phyloP scores from a whole-genome alignment of 768 basidiomycete species.

The Rhizopogon vinicolor region DNA sequence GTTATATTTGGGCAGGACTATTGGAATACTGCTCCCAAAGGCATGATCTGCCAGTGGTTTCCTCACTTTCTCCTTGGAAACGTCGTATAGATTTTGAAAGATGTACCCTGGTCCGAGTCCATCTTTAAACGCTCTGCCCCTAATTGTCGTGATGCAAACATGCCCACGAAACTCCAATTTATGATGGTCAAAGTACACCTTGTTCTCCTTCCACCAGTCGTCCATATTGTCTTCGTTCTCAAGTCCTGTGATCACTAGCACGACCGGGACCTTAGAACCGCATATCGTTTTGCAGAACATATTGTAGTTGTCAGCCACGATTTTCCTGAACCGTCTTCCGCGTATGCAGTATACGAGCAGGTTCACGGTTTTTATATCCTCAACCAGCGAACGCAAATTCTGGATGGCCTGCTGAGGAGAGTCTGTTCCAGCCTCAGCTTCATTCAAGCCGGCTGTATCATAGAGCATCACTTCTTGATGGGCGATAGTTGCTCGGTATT shows the following conservation, averaged over 20 bases:
- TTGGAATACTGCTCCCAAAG: too few relatives aligned
- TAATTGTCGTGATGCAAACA: too few relatives aligned
- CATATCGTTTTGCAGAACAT: constrained; percentile 14
- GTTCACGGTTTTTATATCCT: constrained; percentile 21
- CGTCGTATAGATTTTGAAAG: too few relatives aligned
- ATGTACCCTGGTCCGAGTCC: too few relatives aligned
- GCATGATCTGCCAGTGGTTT: too few relatives aligned
- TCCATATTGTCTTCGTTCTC: constrained; percentile 19
- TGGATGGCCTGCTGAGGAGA: constrained; percentile 1
- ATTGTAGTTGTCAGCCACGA: constrained; percentile 24
- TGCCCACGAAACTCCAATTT: background rate
- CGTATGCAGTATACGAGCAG: constrained; percentile 30
- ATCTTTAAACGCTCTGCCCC: too few relatives aligned
- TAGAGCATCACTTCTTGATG: constrained; percentile 7
- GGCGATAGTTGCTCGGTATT: background rate
- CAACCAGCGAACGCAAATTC: constrained; percentile 16
- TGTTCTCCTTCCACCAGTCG: constrained; percentile 9
- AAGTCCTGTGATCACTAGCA: constrained; percentile 27
- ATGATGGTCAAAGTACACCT: background rate
- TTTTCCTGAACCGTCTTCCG: constrained; percentile 24
- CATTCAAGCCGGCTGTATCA: constrained; percentile 28
- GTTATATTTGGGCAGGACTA: too few relatives aligned
- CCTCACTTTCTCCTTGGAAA: too few relatives aligned
- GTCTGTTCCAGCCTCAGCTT: constrained; percentile 10
- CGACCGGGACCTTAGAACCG: constrained; percentile 24